These are phyloP conservation scores for Cyberlindnera xylosilytica DNA, from an alignment of 805 yeast species.

Conservation along the genomic window DNA sequence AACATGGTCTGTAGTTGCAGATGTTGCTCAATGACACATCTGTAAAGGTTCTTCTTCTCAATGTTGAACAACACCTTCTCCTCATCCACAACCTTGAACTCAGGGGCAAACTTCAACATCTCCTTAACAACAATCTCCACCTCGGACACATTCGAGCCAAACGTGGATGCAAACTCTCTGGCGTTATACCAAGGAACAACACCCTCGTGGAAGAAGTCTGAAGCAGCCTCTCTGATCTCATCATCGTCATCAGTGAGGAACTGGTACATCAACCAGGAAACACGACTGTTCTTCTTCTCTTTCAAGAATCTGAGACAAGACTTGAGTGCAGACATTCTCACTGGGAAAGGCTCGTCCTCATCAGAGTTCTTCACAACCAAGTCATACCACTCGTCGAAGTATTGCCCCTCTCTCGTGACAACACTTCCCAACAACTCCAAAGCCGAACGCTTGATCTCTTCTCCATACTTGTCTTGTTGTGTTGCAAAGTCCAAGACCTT, in stretches of 20 bases:
- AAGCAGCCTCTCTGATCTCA: conserved; percentile 48
- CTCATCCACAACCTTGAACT: conserved; percentile 15
- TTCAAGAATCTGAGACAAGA: conserved; percentile 36
- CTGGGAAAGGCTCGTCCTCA: conserved; percentile 44
- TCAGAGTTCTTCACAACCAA: conserved; percentile 18
- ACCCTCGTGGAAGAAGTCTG: conserved; percentile 36
- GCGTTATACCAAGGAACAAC: conserved; percentile 37
- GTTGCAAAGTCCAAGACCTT: conserved; percentile 31
- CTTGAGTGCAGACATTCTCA: conserved; percentile 43
- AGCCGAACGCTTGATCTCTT: conserved; percentile 45
- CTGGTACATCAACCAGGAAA: conserved; percentile 31
- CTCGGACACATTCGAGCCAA: conserved; percentile 11
- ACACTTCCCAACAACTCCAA: conserved; percentile 51
- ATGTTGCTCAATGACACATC: conserved; percentile 41
- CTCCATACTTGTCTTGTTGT: conserved; percentile 35
- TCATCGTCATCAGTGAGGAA: conserved; percentile 66
- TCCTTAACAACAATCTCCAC: conserved; percentile 13
- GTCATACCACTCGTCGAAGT: conserved; percentile 14
- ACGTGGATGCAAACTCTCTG: conserved; percentile 18
- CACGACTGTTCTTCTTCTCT: conserved; percentile 13
- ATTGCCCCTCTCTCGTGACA: conserved; percentile 32
- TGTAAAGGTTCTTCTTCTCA: conserved; percentile 67
- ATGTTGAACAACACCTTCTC: conserved; percentile 52
- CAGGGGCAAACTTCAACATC: conserved; percentile 18
- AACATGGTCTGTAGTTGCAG: conserved; percentile 24